Percentiles rank a stretch among this genome's conserved stretches.
These are phyloP conservation scores for Acanthamoeba polyphaga DNA, from an alignment of 208 protist genomes.

Conservation along the genomic window DNA sequence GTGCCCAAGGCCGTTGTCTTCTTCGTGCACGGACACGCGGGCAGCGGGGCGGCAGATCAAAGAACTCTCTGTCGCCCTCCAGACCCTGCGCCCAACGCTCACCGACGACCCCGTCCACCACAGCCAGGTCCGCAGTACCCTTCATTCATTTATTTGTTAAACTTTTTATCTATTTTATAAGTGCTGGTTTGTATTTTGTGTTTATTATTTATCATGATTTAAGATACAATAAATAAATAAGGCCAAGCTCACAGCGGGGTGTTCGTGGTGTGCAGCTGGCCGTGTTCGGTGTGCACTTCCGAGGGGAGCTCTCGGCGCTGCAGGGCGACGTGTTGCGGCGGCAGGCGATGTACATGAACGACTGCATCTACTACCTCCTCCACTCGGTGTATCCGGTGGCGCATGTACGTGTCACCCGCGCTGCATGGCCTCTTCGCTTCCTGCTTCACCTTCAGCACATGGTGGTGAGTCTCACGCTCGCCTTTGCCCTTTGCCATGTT, in stretches of 20 bases:
- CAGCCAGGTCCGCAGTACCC: background rate
- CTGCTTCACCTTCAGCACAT: background rate
- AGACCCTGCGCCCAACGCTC: background rate
- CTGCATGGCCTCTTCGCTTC: background rate
- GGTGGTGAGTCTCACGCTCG: background rate
- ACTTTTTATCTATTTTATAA: too few species aligned
- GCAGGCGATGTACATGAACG: conserved; percentile 56
- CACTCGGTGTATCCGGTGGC: background rate
- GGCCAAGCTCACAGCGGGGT: background rate
- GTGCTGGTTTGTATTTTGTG: too few species aligned
- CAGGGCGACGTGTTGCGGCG: conserved; percentile 4
- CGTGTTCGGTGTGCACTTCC: conserved; percentile 42
- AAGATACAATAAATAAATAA: too few species aligned
- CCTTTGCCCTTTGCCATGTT: background rate
- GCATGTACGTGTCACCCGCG: background rate
- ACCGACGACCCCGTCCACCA: background rate
- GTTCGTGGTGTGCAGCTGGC: background rate
- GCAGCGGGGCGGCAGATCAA: conserved; percentile 26
- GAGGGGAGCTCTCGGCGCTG: conserved; percentile 50
- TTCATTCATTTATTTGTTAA: too few species aligned
- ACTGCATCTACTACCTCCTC: conserved; percentile 23
- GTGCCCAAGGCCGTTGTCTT: conserved; percentile 14
- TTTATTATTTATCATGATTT: too few species aligned
- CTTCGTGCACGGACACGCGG: conserved; percentile 28
- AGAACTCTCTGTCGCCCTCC: background rate